Base-by-base conservation (phyloP, 2,329 filamentous ascomycete species). In the Venturia pyrina region DNA sequence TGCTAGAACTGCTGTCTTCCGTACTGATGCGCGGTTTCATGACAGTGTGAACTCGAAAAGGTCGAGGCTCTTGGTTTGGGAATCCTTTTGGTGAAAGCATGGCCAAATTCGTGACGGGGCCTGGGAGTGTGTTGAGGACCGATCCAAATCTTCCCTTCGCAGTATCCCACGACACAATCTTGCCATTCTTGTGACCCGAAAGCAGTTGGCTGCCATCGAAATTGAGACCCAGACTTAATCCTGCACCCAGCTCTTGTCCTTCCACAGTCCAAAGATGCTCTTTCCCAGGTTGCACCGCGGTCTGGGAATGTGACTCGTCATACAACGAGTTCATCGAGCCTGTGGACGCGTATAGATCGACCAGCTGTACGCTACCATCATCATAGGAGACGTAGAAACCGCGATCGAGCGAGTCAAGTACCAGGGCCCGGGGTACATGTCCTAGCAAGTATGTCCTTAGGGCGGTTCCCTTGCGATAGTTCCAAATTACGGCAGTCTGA, bases 401-500 rank as follows among this genome's bases (percentile, higher is more conserved):
- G 64, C 93, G 85, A 69, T 93, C 89, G 67, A 88, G 91, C 0
- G 93, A 89, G 75, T 98, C 95, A 5, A 98, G 80, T 10, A 85
- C 80, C 43, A 93, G 75, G 70, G 88, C 92, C 40, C 89, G 80
- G 19, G 93, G 91, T 21, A 83, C 80, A n/a, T 83, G 81, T 1
- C 90, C 86, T 66, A 98, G 85, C 50, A 98, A 82, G 69, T 96
- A 86, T 4, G 92, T 98, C 56, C 93, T 86, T 66, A 98, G 79
- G 13, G 89, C 81, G 67, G 86, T 84, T 48, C 91, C 91, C 0
- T 86, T 90, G 68, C 87, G 86, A 74, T 96, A 96, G 77, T 98
- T 93, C 95, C 95, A 99, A 67, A 96, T 82, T 71, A 96, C 88
- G 70, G 91, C 91, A 8, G 91, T 95, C 77, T 90, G 93, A 78